A percentile compares a stretch with the other conserved stretches of the same genome.
Evolutionary conservation across 805 yeast species (phyloP).

Genomic region (Wickerhamomyces pijperi): DNA sequence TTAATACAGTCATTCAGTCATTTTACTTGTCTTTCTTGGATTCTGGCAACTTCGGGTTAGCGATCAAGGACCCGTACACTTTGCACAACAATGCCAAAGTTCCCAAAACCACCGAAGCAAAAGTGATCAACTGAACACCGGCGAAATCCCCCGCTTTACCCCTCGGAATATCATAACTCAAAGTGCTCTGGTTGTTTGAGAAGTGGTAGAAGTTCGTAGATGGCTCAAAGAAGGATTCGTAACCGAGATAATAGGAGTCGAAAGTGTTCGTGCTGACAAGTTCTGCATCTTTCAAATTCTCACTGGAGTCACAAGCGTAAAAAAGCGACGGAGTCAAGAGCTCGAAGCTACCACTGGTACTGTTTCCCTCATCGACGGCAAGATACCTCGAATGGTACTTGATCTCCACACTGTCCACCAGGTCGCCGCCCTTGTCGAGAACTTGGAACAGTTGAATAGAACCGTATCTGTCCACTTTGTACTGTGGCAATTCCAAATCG

Average conservation of each 20-base stretch:
- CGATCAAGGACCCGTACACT: slow-evolving; percentile 5
- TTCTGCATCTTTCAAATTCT: slow-evolving; percentile 14
- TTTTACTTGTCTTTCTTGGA: slow-evolving; percentile 3
- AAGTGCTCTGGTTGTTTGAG: slow-evolving; percentile 2
- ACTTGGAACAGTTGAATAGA: slow-evolving; percentile 31
- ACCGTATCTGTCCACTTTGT: slow-evolving; percentile 34
- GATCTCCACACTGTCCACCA: slow-evolving; percentile 21
- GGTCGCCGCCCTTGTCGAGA: too few relatives aligned
- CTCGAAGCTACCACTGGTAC: too few relatives aligned
- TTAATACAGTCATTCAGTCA: neutral
- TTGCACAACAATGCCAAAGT: slow-evolving; percentile 21
- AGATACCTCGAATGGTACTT: slow-evolving; percentile 44
- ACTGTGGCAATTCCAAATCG: slow-evolving; percentile 48
- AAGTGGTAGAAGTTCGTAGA: slow-evolving; percentile 32
- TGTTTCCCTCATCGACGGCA: slow-evolving; percentile 5
- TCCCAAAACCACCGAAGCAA: slow-evolving; percentile 23
- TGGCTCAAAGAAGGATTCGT: slow-evolving; percentile 34
- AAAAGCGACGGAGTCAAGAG: too few relatives aligned
- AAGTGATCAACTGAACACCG: slow-evolving; percentile 25
- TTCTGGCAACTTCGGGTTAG: too few relatives aligned
- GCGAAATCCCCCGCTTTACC: slow-evolving; percentile 23
- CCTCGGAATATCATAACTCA: slow-evolving; percentile 29
- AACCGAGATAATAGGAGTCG: slow-evolving; percentile 29
- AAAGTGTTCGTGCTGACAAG: slow-evolving; percentile 24
- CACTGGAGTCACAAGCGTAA: slow-evolving; percentile 24